Percentiles rank a stretch among this genome's conserved stretches.
Conservation (phyloP, 495 filamentous ascomycete genomes). For the Trichoderma asperelloides region DNA sequence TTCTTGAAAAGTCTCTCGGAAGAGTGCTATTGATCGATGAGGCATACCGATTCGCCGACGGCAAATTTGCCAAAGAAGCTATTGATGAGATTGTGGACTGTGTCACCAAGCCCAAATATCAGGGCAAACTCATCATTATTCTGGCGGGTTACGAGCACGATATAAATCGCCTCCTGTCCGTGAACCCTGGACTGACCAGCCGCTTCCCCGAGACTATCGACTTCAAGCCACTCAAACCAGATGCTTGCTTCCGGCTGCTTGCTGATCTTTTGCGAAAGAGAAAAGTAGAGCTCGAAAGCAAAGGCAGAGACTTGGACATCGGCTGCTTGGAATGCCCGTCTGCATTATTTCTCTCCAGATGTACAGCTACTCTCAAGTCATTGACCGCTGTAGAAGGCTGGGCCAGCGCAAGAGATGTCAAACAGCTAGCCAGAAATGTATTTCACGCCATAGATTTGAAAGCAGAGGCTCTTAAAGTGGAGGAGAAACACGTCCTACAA, state of each 20-base stretch:
- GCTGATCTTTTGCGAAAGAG: conserved; percentile 14
- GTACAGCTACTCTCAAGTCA: conserved; percentile 30
- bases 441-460: conserved; percentile 26
- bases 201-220: conserved; percentile 52
- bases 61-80: conserved; percentile 56
- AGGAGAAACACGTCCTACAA: conserved; percentile 26
- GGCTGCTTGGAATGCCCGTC: conserved; percentile 24
- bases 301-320: conserved; percentile 27
- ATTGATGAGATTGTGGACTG: conserved; percentile 66
- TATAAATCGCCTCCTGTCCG: conserved; percentile 59
- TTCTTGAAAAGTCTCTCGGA: conserved; percentile 51
- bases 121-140: conserved; percentile 59
- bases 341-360: conserved; percentile 11
- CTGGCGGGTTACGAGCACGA: conserved; percentile 65
- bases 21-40: conserved; percentile 62
- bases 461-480: conserved; percentile 16
- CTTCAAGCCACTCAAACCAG: conserved; percentile 36
- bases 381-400: conserved; percentile 45
- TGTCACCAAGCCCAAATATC: conserved; percentile 54
- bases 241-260: conserved; percentile 39
- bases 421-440: conserved; percentile 45
- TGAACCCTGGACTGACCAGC: conserved; percentile 49
- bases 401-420: conserved; percentile 62
- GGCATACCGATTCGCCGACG: conserved; percentile 52
- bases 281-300: conserved; percentile 16